Conservation (phyloP, 305 asterid species). For the Stenogyne calaminthoides region DNA sequence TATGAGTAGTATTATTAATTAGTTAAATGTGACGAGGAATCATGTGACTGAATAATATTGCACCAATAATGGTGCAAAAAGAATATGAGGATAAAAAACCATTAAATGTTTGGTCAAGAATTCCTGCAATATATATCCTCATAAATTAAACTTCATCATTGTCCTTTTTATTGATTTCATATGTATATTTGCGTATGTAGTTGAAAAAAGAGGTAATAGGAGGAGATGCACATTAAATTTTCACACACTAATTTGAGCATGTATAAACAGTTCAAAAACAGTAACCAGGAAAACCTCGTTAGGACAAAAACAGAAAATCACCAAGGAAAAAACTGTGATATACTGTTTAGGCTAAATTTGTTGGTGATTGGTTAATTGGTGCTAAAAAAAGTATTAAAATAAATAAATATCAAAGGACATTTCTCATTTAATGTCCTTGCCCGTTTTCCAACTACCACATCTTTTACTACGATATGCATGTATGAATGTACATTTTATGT, state of each 20-base stretch:
- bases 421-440: slow-evolving; percentile 31
- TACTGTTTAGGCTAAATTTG: not conserved
- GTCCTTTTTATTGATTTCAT: not conserved
- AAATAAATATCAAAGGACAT: slow-evolving; percentile 24
- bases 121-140: not conserved
- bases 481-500: not conserved
- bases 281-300: slow-evolving; percentile 51
- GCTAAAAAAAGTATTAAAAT: slow-evolving; percentile 31
- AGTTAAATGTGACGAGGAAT: not conserved
- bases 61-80: slow-evolving; percentile 6
- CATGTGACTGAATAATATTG: not conserved
- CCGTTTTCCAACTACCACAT: slow-evolving; percentile 32
- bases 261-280: slow-evolving; percentile 23
- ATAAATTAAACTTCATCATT: not conserved
- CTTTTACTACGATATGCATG: not conserved
- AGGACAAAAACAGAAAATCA: slow-evolving; percentile 27
- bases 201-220: not conserved
- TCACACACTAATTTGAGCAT: not conserved
- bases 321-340: not conserved
- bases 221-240: slow-evolving; percentile 2
- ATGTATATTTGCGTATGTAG: not conserved
- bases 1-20: not conserved
- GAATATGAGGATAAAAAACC: not conserved
- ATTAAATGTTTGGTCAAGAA: slow-evolving; percentile 20
- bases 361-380: not conserved